A percentile compares a stretch with the other conserved stretches of the same genome.
These are phyloP conservation scores for Mycosarcoma maydis DNA, from an alignment of 1,284 basidiomycete genomes.

Conservation along the genomic window DNA sequence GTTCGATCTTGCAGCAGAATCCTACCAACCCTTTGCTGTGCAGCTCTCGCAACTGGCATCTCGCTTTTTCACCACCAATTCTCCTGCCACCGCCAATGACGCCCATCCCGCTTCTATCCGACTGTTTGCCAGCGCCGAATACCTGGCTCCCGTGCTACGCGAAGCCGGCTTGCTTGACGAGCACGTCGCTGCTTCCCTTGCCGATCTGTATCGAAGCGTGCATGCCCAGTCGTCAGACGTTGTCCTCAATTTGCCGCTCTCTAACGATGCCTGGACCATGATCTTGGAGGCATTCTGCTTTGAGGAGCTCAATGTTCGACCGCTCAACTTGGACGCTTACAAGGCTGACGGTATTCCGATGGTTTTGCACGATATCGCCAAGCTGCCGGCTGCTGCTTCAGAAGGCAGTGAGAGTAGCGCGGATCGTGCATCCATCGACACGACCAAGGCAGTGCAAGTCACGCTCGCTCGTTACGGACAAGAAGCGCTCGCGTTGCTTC, in stretches of 20 bases:
- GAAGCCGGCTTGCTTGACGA: slow-evolving; percentile 38
- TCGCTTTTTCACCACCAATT: slow-evolving; percentile 21
- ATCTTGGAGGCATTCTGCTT: slow-evolving; percentile 48
- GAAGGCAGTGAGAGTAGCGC: background rate
- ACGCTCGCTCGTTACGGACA: slow-evolving; percentile 31
- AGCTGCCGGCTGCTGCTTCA: slow-evolving; percentile 15
- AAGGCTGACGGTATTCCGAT: slow-evolving; percentile 35
- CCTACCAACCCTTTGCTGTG: slow-evolving; percentile 1
- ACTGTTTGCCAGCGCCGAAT: slow-evolving; percentile 40
- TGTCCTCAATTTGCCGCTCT: slow-evolving; percentile 24
- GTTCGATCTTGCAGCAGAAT: slow-evolving; percentile 8
- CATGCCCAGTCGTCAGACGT: slow-evolving; percentile 17
- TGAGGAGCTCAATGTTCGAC: slow-evolving; percentile 39
- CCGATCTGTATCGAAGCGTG: slow-evolving; percentile 34
- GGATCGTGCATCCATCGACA: slow-evolving; percentile 10
- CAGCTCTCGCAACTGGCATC: slow-evolving; percentile 18
- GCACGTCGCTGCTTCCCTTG: slow-evolving; percentile 25
- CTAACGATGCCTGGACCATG: slow-evolving; percentile 24
- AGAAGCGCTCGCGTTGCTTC: slow-evolving; percentile 30
- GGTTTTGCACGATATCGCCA: slow-evolving; percentile 29
- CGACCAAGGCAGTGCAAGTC: slow-evolving; percentile 14
- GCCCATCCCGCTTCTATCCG: slow-evolving; percentile 12
- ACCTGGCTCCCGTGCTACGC: slow-evolving; percentile 33
- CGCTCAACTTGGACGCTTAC: slow-evolving; percentile 39
- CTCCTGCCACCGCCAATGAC: slow-evolving; percentile 1